These are phyloP conservation scores for Debaryomycetaceae sp. DNA, from an alignment of 1,139 yeast species.

Conservation along the genomic window DNA sequence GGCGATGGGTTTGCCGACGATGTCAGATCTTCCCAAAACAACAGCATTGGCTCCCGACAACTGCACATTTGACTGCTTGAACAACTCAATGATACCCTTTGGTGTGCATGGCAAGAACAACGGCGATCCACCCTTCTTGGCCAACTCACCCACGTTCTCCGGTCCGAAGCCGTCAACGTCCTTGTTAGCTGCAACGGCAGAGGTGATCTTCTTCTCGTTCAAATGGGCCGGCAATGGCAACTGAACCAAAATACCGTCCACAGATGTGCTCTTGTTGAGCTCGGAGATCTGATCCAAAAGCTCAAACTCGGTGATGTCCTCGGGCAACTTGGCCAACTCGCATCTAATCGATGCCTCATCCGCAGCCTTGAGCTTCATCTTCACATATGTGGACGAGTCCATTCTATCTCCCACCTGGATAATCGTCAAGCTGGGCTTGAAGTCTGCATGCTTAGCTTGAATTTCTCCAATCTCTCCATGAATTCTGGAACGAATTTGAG, in stretches of 20 bases:
- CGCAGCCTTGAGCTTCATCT: slow-evolving; percentile 93
- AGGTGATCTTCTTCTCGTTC: slow-evolving; percentile 74
- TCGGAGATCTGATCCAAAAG: slow-evolving; percentile 56
- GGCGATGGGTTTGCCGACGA: slow-evolving; percentile 93
- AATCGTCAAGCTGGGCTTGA: slow-evolving; percentile 76
- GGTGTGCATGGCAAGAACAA: slow-evolving; percentile 94
- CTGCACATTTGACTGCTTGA: slow-evolving; percentile 58
- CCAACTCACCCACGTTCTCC: slow-evolving; percentile 84
- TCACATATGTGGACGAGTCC: slow-evolving; percentile 91
- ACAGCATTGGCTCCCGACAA: slow-evolving; percentile 84
- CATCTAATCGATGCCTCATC: slow-evolving; percentile 77
- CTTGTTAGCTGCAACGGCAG: slow-evolving; percentile 70
- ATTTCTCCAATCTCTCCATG: slow-evolving; percentile 53
- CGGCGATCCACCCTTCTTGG: slow-evolving; percentile 86
- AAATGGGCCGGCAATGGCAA: slow-evolving; percentile 84
- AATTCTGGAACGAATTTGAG: slow-evolving; percentile 46
- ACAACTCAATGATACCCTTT: slow-evolving; percentile 81
- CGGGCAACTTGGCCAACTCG: slow-evolving; percentile 64
- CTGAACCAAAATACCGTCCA: slow-evolving; percentile 90
- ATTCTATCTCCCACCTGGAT: slow-evolving; percentile 89
- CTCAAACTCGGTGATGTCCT: slow-evolving; percentile 52
- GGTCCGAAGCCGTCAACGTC: slow-evolving; percentile 98
- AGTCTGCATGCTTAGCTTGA: slow-evolving; percentile 54
- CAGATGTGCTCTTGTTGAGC: slow-evolving; percentile 63
- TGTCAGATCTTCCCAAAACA: slow-evolving; percentile 93